Percentiles rank a stretch among this genome's conserved stretches.
Conservation (phyloP, 2,329 filamentous ascomycete genomes). For the Hypoxylon sp. region DNA sequence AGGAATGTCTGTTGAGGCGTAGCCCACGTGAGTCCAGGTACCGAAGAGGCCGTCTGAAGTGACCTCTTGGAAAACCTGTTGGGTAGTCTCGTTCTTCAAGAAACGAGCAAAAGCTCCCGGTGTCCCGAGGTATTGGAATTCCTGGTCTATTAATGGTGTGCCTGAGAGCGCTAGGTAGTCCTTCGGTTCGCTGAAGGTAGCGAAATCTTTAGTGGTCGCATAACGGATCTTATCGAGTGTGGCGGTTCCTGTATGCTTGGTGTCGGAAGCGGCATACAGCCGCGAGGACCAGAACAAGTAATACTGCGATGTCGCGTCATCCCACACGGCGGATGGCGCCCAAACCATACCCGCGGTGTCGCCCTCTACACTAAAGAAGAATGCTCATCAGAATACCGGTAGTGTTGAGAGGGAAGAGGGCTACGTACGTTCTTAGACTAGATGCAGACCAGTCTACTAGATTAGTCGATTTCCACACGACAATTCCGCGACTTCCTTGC, state of each 20-base stretch:
- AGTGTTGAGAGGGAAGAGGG: not conserved
- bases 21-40: constrained; percentile 60
- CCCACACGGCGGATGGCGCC: constrained; percentile 58
- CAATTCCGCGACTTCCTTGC: constrained; percentile 55
- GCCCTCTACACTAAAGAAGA: constrained; percentile 51
- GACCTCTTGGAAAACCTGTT: constrained; percentile 64
- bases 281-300: constrained; percentile 65
- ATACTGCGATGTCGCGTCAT: constrained; percentile 57
- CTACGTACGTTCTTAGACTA: constrained; percentile 43
- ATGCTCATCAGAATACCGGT: not conserved
- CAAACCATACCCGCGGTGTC: constrained; percentile 57
- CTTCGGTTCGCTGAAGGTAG: constrained; percentile 61
- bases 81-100: constrained; percentile 65
- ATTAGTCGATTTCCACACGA: constrained; percentile 57
- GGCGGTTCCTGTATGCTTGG: constrained; percentile 61
- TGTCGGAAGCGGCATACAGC: constrained; percentile 61
- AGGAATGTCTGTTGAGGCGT: constrained; percentile 53
- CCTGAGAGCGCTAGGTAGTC: constrained; percentile 60
- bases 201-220: constrained; percentile 66
- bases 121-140: constrained; percentile 61
- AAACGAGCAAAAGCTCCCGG: constrained; percentile 62
- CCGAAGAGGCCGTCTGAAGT: constrained; percentile 63
- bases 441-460: constrained; percentile 56
- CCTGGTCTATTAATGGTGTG: constrained; percentile 65
- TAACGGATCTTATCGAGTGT: constrained; percentile 62